Conservation (phyloP, 768 basidiomycete species). For the Russula ochroleuca region DNA sequence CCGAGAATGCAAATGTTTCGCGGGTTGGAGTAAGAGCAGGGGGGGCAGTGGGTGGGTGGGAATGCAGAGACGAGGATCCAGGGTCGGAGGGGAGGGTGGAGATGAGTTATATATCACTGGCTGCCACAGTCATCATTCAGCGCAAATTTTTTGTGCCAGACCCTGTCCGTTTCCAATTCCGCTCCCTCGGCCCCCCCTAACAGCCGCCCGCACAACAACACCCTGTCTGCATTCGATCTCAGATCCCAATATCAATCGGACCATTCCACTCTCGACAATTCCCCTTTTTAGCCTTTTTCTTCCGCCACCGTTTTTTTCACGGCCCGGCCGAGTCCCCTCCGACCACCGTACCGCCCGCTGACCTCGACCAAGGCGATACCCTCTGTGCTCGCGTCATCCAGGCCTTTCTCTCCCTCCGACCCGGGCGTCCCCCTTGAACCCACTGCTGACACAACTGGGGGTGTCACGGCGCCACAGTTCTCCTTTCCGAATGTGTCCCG, state of each 20-base stretch:
- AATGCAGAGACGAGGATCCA: constrained; percentile 9
- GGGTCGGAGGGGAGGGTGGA: constrained; percentile 20
- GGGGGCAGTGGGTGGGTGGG: not conserved
- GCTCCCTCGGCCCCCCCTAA: not conserved
- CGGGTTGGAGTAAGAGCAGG: too few relatives aligned
- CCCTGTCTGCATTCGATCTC: not conserved
- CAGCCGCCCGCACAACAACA: not conserved
- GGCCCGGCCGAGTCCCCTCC: constrained; percentile 2
- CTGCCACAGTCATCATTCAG: constrained; percentile 15
- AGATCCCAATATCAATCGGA: constrained; percentile 15
- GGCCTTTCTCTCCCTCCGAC: not conserved
- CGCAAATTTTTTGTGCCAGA: not conserved
- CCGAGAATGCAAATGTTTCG: not conserved
- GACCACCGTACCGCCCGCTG: not conserved
- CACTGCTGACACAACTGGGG: not conserved
- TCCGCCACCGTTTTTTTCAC: not conserved
- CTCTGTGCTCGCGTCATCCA: not conserved
- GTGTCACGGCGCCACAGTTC: not conserved
- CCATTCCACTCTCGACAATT: not conserved
- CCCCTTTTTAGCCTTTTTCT: not conserved
- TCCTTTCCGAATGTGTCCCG: not conserved
- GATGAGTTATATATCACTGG: not conserved
- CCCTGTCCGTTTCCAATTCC: constrained; percentile 11
- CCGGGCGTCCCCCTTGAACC: not conserved
- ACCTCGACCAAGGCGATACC: not conserved